Evolutionary conservation across 2,329 filamentous ascomycete genomes (phyloP).

Genomic region (Claviceps humidiphila): DNA sequence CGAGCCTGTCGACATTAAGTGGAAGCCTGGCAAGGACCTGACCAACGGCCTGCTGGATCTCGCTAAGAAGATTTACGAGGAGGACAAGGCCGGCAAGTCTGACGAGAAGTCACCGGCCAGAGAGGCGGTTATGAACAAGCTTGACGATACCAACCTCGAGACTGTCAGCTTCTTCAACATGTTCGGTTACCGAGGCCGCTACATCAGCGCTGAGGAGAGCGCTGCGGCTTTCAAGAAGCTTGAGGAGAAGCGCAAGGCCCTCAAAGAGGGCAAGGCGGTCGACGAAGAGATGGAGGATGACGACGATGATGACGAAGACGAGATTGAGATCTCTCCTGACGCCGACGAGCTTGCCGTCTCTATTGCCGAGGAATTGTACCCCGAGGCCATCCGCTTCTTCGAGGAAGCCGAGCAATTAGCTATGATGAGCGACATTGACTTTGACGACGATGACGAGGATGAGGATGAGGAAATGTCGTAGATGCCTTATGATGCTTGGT

Average conservation of each 20-base stretch:
- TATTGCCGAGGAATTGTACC: conserved; percentile 80
- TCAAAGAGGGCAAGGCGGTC: conserved; percentile 37
- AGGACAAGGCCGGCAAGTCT: conserved; percentile 32
- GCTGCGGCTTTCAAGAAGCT: conserved; percentile 46
- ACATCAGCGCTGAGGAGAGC: conserved; percentile 61
- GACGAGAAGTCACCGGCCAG: conserved; percentile 32
- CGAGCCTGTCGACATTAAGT: conserved; percentile 77
- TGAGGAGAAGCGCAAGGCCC: conserved; percentile 38
- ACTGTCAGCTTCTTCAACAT: conserved; percentile 75
- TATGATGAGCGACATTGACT: conserved; percentile 54
- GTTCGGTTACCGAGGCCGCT: conserved; percentile 67
- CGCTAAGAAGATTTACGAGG: conserved; percentile 54
- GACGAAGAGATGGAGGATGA: conserved; percentile 32
- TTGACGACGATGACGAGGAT: conserved; percentile 33
- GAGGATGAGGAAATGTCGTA: conserved; percentile 40
- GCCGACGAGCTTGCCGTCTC: conserved; percentile 72
- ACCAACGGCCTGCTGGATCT: conserved; percentile 68
- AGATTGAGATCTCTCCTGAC: conserved; percentile 74
- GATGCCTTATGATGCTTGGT: no score
- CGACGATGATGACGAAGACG: conserved; percentile 46
- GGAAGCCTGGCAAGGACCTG: conserved; percentile 70
- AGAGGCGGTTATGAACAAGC: conserved; percentile 39
- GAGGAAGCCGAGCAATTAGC: conserved; percentile 54
- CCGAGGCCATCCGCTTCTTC: conserved; percentile 80
- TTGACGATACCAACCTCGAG: conserved; percentile 47